Evolutionary conservation across 306 rosid genomes (phyloP), one percentile per base, ranked within the genome.

Genomic region (Vigna trinervia): DNA sequence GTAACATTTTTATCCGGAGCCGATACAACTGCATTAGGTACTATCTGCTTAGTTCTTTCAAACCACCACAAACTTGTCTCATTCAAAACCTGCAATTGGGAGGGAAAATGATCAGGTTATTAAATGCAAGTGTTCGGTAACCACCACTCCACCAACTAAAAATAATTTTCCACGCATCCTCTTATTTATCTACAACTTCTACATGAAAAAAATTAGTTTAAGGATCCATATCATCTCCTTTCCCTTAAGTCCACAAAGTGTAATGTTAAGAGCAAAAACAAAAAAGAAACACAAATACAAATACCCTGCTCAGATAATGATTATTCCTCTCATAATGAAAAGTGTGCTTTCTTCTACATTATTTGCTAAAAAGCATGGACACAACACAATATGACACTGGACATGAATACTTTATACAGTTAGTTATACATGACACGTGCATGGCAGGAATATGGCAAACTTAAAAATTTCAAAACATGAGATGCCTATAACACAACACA

Each of bases 21-120:
- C 1, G 83, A 88, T 17, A 90, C 92, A 77, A 95, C 91, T 23
- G 97, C 99, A 61, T 92, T 95, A 2, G 91, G 79, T 48, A 90
- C 88, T 54, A 95, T 90, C 48, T 95, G 97, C 73, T 14, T 87
- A 5, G 97, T 95, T 79, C 83, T 86, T 73, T 95, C 93, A 85
- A 95, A 95, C 99, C 99, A 92, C 99, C 97, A 95, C 77, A 95
- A 84, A 80, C 99, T 92, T 23, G 99, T 90, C 84, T 89, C 88
- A 4, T 95, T 95, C 19, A 95, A 97, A 77, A 94, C 98, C 98
- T 92, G 77, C 64, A 80, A 61, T 22, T 54, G 41, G 26, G 75
- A 48, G 57, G 70, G 14, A 61, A 77, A 75, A 26, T 17, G 59
- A 68, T 57, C 41, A 17, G 32, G 46, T 32, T 46, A 76, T 2